Percentiles rank a stretch among this genome's conserved stretches.
These are phyloP conservation scores for Phialemonium atrogriseum DNA, from an alignment of 2,329 filamentous ascomycete species.

Conservation along the genomic window DNA sequence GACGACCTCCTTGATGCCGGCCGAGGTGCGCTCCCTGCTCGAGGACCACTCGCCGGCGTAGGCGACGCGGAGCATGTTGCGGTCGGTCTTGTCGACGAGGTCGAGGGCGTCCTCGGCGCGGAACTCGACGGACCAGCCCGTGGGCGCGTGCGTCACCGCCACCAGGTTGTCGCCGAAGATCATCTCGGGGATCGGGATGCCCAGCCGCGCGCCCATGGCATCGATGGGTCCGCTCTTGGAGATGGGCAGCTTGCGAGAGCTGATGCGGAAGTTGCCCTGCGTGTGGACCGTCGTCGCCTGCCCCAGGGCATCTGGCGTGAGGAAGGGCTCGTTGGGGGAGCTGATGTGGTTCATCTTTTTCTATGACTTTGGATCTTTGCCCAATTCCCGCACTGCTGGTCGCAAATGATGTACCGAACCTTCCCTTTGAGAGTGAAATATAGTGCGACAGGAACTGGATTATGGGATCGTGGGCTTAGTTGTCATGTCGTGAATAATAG, in stretches of 20 bases:
- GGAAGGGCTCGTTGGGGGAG: conserved; percentile 44
- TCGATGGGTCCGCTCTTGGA: conserved; percentile 88
- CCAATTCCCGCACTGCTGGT: too few relatives aligned
- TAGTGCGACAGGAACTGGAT: too few relatives aligned
- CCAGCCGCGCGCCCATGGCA: conserved; percentile 66
- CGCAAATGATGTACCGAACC: too few relatives aligned
- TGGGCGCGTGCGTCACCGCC: conserved; percentile 61
- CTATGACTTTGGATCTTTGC: too few relatives aligned
- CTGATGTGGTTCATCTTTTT: conserved; percentile 29
- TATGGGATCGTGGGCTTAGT: too few relatives aligned
- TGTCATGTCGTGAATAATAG: too few relatives aligned
- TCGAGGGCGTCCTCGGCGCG: conserved; percentile 83
- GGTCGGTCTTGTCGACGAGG: conserved; percentile 86
- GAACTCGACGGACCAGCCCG: conserved; percentile 75
- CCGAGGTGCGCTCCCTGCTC: conserved; percentile 63
- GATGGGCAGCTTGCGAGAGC: conserved; percentile 86
- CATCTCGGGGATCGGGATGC: conserved; percentile 93
- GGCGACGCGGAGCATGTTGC: conserved; percentile 84
- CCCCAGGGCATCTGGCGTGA: conserved; percentile 38
- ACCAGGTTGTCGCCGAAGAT: conserved; percentile 96
- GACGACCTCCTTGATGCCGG: conserved; percentile 86
- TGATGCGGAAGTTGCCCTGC: conserved; percentile 64
- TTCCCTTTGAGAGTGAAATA: too few relatives aligned
- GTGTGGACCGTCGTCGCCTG: conserved; percentile 47
- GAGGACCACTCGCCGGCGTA: conserved; percentile 80